Evolutionary conservation across 139 green algal species (phyloP).

Genomic region (Micractinium conductrix): DNA sequence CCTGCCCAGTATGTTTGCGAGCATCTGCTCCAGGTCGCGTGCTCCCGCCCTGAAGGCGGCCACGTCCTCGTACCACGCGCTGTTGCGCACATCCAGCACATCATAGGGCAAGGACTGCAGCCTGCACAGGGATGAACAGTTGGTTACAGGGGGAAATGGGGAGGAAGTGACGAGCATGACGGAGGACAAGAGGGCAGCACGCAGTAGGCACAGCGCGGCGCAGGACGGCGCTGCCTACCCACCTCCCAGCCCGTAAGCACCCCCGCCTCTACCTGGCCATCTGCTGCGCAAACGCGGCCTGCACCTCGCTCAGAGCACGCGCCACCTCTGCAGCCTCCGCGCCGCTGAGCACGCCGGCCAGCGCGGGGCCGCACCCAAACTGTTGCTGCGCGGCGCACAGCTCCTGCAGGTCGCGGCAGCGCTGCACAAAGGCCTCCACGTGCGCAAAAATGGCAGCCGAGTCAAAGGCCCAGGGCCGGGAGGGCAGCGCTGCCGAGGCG

Average conservation of each 20-base stretch:
- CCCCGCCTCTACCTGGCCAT: conserved; percentile 3
- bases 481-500: conserved; percentile 7
- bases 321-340: background rate
- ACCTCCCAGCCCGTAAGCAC: background rate
- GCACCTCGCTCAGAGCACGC: conserved; percentile 15
- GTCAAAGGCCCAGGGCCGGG: conserved; percentile 75
- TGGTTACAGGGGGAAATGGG: background rate
- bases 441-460: conserved; percentile 81
- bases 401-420: conserved; percentile 90
- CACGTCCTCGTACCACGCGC: conserved; percentile 28
- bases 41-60: background rate
- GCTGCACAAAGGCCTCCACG: conserved; percentile 91
- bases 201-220: background rate
- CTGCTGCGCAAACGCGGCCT: conserved; percentile 5
- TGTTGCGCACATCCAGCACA: conserved; percentile 20
- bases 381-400: conserved; percentile 89
- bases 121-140: too few species aligned
- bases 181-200: background rate
- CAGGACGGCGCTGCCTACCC: background rate
- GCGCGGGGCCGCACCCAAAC: conserved; percentile 57
- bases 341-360: conserved; percentile 1
- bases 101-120: conserved; percentile 13
- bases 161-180: background rate
- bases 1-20: conserved; percentile 17
- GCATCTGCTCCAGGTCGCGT: conserved; percentile 30